Evolutionary conservation across 495 filamentous ascomycete species (phyloP), one percentile per base, ranked within the genome.

Genomic region (Podospora australis): DNA sequence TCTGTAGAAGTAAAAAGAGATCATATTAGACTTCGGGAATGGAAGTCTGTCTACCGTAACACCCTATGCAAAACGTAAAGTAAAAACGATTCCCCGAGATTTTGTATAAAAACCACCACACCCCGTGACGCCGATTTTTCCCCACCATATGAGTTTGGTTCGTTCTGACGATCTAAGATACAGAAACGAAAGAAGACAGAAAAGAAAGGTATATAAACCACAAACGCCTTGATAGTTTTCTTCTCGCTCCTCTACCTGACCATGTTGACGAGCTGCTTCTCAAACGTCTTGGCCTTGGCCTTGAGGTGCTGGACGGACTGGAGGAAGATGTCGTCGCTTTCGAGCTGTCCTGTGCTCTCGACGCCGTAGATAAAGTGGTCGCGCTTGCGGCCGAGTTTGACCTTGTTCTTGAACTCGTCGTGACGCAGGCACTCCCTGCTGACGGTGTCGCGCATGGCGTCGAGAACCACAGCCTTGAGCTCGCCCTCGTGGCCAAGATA

Each of bases 301-400:
- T 86, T 95, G 53, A 99, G 69, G 42, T 88, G 74, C 65, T 81
- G 83, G 19, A 97, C 82, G 6, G 86, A 79, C 67, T 96, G 88
- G 35, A 97, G 61, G 76, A 97, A 96, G 44, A 97, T 73, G 63
- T 84, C 78, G 56, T 96, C 90, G 60, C 88, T 92, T 21, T 88
- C 80, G 64, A 86, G 91, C 68, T 97, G 92, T 8, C 94, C 94
- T 8, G 88, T 84, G 70, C 90, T 96, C 75, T 99, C 94, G 6
- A 99, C 73, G 46, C 78, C 82, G 75, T 89, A 99, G 67, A 99
- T 96, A 62, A 99, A 99, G 68, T 99, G 94, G 69, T 99, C 94
- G 51, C 86, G 71, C 32, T 87, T 69, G 23, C 94, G 78, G 35
- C 94, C 94, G 10, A 99, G 75, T 73, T 88, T 90, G 44, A 99